Evolutionary conservation across 352 stramenopile species (phyloP).

Genomic region (Pseudoperonospora humuli): DNA sequence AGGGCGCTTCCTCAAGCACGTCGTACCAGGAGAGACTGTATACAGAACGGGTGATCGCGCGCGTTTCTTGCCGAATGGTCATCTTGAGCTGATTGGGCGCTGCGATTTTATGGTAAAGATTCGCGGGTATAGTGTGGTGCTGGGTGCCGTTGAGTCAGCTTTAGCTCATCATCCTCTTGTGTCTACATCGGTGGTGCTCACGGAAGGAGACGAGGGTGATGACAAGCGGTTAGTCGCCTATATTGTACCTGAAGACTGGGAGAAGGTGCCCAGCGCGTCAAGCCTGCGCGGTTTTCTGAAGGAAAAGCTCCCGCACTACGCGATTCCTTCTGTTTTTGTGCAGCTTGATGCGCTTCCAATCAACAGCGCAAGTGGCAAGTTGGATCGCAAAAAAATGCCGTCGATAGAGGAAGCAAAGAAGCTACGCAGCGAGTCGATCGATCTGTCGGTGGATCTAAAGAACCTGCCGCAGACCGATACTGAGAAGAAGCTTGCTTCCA

Average conservation of each 20-base stretch:
- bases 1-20: constrained; percentile 68
- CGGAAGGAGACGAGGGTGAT: constrained; percentile 71
- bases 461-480: constrained; percentile 48
- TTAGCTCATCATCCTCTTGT: constrained; percentile 81
- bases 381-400: constrained; percentile 85
- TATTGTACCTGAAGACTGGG: constrained; percentile 74
- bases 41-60: constrained; percentile 91
- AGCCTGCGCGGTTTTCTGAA: constrained; percentile 64
- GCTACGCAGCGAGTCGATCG: constrained; percentile 68
- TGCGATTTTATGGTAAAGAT: constrained; percentile 97
- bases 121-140: constrained; percentile 90
- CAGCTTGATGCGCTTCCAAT: constrained; percentile 81
- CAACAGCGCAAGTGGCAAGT: constrained; percentile 81
- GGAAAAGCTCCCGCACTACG: constrained; percentile 74
- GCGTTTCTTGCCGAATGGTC: constrained; percentile 83
- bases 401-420: constrained; percentile 58
- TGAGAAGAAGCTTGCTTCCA: constrained; percentile 46
- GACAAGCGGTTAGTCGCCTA: constrained; percentile 92
- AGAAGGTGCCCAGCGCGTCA: constrained; percentile 50
- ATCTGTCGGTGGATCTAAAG: constrained; percentile 38
- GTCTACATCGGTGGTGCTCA: constrained; percentile 86
- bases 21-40: constrained; percentile 62
- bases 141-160: constrained; percentile 87
- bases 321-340: constrained; percentile 74
- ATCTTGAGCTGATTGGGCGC: constrained; percentile 89